phyloP scores from a whole-genome alignment of 2,329 filamentous ascomycete species.

The Fusarium sp. region DNA sequence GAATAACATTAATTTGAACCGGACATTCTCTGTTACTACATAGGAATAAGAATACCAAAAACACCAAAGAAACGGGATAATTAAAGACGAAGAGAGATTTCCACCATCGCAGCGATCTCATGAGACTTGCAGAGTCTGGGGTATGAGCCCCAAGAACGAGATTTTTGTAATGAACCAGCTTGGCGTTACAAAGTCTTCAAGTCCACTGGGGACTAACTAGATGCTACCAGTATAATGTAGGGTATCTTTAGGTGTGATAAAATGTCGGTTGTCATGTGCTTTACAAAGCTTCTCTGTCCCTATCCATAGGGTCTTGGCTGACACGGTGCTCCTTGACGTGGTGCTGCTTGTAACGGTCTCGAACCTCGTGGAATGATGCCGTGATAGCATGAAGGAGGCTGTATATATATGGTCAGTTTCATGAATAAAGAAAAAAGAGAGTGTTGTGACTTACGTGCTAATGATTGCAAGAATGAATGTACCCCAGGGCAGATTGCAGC shows the following conservation, averaged over 20 bases:
- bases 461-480: constrained; percentile 31
- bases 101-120: no score
- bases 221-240: no score
- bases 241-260: neutral
- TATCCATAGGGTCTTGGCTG: neutral
- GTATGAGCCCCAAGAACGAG: no score
- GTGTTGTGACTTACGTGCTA: constrained; percentile 23
- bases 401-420: neutral
- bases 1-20: no score
- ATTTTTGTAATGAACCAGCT: no score
- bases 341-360: constrained; percentile 4
- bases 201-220: no score
- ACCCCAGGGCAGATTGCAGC: constrained; percentile 28
- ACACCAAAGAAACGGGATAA: no score
- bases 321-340: neutral
- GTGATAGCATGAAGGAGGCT: constrained; percentile 19
- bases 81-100: no score
- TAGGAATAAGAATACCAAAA: no score
- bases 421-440: accelerated
- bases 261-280: neutral
- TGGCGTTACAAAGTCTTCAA: no score
- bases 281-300: neutral
- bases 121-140: no score
- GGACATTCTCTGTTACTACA: no score
- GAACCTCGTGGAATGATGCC: constrained; percentile 24